Conservation (phyloP, 306 rosid genomes). For the Sophora flavescens region DNA sequence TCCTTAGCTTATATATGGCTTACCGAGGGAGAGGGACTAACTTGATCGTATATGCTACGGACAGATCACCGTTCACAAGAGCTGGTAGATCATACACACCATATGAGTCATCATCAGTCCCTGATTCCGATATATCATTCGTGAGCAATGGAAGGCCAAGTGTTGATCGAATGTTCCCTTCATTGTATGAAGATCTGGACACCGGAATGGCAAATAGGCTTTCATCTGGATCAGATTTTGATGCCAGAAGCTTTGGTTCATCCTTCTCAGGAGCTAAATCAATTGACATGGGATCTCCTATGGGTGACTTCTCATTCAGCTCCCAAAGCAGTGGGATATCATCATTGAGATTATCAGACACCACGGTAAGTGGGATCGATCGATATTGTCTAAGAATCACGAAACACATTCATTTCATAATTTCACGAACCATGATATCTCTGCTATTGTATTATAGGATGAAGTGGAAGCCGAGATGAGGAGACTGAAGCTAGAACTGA, state of each 20-base stretch:
- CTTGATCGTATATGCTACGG: not conserved
- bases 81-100: slow-evolving; percentile 49
- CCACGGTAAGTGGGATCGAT: slow-evolving; percentile 45
- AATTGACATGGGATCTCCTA: slow-evolving; percentile 40
- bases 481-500: slow-evolving; percentile 81
- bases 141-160: slow-evolving; percentile 73
- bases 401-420: not conserved
- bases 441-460: slow-evolving; percentile 53
- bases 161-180: slow-evolving; percentile 52
- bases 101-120: slow-evolving; percentile 48
- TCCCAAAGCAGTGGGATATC: slow-evolving; percentile 42
- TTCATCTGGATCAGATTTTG: slow-evolving; percentile 64
- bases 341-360: slow-evolving; percentile 37
- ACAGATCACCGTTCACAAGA: slow-evolving; percentile 76
- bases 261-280: slow-evolving; percentile 52
- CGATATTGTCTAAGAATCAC: too few relatives aligned
- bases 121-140: slow-evolving; percentile 75
- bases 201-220: slow-evolving; percentile 36
- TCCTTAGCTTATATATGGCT: too few relatives aligned
- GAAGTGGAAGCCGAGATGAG: slow-evolving; percentile 88
- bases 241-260: slow-evolving; percentile 50
- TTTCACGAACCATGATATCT: not conserved
- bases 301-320: slow-evolving; percentile 42
- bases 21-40: not conserved
- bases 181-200: slow-evolving; percentile 48